Conservation (phyloP, 2,329 filamentous ascomycete genomes). For the Tolypocladium sp. region DNA sequence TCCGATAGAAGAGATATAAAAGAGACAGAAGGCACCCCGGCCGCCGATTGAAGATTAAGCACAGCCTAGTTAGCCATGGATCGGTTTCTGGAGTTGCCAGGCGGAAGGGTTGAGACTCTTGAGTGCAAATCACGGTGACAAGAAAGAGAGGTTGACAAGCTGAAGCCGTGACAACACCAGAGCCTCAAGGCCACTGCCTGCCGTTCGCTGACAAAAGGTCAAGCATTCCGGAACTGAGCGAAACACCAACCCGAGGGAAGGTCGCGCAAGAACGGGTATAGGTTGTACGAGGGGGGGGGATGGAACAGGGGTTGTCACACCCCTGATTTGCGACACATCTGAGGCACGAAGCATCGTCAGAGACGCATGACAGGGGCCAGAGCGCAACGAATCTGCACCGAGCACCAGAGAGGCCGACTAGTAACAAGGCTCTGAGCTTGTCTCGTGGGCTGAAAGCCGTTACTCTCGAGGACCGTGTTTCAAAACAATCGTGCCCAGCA, state of each 20-base stretch:
- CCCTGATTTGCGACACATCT: slow-evolving; percentile 39
- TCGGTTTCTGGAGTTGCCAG: background rate
- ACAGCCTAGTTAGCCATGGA: background rate
- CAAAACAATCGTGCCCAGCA: background rate
- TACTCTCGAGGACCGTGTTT: background rate
- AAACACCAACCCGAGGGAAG: slow-evolving; percentile 1
- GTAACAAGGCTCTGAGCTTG: background rate
- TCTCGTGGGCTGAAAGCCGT: background rate
- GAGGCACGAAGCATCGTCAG: slow-evolving; percentile 25
- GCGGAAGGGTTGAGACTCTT: background rate
- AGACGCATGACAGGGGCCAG: slow-evolving; percentile 2
- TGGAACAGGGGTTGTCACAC: slow-evolving; percentile 14
- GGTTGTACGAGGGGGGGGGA: slow-evolving; percentile 5
- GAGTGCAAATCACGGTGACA: background rate
- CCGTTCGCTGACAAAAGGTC: background rate
- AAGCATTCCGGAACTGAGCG: background rate
- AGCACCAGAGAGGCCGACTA: background rate
- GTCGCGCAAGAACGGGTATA: slow-evolving; percentile 7
- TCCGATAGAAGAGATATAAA: background rate
- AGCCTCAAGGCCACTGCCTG: background rate
- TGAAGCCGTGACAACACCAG: background rate
- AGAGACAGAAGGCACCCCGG: background rate
- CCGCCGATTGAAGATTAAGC: background rate
- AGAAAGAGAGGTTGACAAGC: background rate
- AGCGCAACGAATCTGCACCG: background rate